Base-by-base conservation (phyloP, 2,329 filamentous ascomycete genomes). In the Talaromyces pinophilus region DNA sequence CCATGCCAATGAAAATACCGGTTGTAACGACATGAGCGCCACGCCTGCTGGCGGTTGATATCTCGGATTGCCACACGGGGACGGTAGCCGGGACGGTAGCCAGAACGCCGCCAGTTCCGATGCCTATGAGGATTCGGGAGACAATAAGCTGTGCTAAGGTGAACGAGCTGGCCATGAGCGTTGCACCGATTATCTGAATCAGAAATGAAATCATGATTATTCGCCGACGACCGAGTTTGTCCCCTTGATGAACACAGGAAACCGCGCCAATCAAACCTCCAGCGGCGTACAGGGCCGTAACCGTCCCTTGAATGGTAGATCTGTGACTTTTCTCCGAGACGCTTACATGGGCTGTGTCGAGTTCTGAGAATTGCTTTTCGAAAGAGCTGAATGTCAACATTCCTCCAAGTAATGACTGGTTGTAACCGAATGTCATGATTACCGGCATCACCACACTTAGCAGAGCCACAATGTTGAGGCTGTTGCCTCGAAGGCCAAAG, bases 341-440 rank as follows among this genome's bases (percentile, higher is more conserved):
- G 15, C 5, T 8, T 33, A 5, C 30, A 33, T 25, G 35, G 15
- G 25, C 11, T 15, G 59, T 46, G 59, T 61, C 59, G 15, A 61
- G 25, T 25, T 6, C 13, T 17, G 59, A 38, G 19, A 61, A 61
- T 3, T 30, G 38, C 5, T 42, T 10, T n/a, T 25, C 33, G 6
- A 25, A 61, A 11, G n/a, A 80, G 64, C 83, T 77, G 71, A 93
- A 84, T 2, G 89, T 91, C 60, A 93, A 79, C 30, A 85, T 72
- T 13, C 83, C 82, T 22, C 82, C 82, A 19, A 81, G 76, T 46
- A 80, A 80, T 44, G 80, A 79, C 68, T 84, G 81, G 70, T 85
- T 84, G 77, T 84, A 85, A 46, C 83, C 83, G 70, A 83, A 84
- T 57, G 82, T 75, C 64, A 83, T 76, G 35, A 73, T 73, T 22